Percentiles rank a stretch among this genome's conserved stretches.
Evolutionary conservation across 257 asterid species (phyloP).

Genomic region (Craterostigma plantagineum): DNA sequence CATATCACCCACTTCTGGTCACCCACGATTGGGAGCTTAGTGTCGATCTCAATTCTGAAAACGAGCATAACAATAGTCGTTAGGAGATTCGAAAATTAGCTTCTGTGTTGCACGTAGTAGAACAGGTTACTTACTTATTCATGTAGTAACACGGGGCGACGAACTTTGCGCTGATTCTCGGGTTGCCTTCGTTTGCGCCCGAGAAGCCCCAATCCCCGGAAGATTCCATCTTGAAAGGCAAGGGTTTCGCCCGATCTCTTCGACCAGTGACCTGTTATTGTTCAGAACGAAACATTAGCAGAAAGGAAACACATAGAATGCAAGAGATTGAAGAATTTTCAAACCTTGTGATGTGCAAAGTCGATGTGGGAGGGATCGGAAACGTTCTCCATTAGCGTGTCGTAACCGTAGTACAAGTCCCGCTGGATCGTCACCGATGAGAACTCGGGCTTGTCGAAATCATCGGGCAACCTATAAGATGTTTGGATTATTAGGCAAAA

Average conservation of each 20-base stretch:
- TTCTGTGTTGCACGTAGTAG: neutral
- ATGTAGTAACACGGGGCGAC: conserved; percentile 83
- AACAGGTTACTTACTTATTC: conserved; percentile 48
- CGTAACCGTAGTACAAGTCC: conserved; percentile 84
- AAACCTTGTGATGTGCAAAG: conserved; percentile 97
- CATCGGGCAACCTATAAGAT: conserved; percentile 88
- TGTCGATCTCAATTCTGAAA: conserved; percentile 75
- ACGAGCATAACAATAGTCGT: conserved; percentile 3
- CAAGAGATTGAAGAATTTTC: too few species aligned
- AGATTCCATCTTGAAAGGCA: conserved; percentile 79
- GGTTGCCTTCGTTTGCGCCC: conserved; percentile 76
- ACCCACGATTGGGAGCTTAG: conserved; percentile 79
- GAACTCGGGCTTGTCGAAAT: conserved; percentile 78
- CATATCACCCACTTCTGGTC: conserved; percentile 95
- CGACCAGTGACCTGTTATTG: conserved; percentile 77
- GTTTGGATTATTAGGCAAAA: conserved; percentile 1
- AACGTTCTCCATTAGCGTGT: conserved; percentile 97
- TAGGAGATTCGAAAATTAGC: neutral
- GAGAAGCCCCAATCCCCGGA: conserved; percentile 84
- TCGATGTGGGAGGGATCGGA: conserved; percentile 98
- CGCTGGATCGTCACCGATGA: conserved; percentile 91
- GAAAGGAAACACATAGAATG: too few species aligned
- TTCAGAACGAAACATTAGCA: too few species aligned
- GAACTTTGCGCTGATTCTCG: conserved; percentile 66
- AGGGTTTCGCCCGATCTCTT: conserved; percentile 91